Evolutionary conservation across 176 grass and related monocot species (phyloP), one percentile per base, ranked within the genome.

Genomic region (Rhynchospora pubera): DNA sequence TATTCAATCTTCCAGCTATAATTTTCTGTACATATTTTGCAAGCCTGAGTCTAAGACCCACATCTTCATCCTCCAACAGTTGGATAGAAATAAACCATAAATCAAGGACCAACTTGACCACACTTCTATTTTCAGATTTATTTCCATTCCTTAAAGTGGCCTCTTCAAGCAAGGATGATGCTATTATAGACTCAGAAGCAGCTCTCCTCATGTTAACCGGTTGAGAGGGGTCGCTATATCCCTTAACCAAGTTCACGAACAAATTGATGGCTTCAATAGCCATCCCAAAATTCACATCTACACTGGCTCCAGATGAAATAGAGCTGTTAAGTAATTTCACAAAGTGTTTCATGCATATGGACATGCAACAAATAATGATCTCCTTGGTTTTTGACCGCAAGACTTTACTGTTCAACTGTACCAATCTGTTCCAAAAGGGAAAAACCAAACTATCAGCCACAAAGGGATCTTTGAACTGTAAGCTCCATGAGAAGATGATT

Each of bases 31-130:
- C 76, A 88, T 94, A 80, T 42, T 91, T 94, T 10, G 92, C 85
- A 87, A 91, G 96, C 16, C 79, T 89, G 62, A 94, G 85, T 64
- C 96, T 93, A 60, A 98, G 83, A 83, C 75, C 86, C 2, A 30
- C 84, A 83, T 98, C 96, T 86, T 98, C 92, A 90, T 98, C 96
- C 90, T 98, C 96, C 73, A 93, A 87, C 79, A 98, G 66, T 68
- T 91, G 92, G 83, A 98, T 87, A 65, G 89, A 91, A 83, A 90
- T 61, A 83, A 94, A 94, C 96, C 92, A 98, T 14, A 98, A 63
- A 86, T 98, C 89, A 81, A 95, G 84, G 76, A 98, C 84, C 91
- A 91, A 86, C 86, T 94, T 91, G 62, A 53, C 60, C 72, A 26
- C 8, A 6, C 77, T 89, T 73, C 19, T 83, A 84, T 79, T 32